Evolutionary conservation across 805 yeast species (phyloP), one percentile per base, ranked within the genome.

Genomic region (Pichia deserticola): DNA sequence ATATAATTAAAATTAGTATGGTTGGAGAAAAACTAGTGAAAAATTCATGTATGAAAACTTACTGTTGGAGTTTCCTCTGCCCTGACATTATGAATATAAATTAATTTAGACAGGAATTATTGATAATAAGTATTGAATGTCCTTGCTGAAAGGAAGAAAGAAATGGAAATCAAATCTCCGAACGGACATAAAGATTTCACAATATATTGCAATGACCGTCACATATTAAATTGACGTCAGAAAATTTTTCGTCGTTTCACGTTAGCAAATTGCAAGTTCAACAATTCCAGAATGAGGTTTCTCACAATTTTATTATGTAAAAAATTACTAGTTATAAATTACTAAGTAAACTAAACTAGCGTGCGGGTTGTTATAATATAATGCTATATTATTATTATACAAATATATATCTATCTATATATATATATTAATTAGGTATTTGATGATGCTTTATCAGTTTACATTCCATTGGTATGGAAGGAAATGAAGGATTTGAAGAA

Each of bases 51-150:
- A 29, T 29, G 44, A 20, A 20, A 38, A 64, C 69, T 48, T 63
- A 67, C 71, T 68, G 72, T 57, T 68, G 71, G 41, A 68, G 57
- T 51, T 68, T 68, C 55, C 72, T 60, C 47, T 66, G 71, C 40
- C 61, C 61, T 36, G 72, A 64, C 72, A 68, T 68, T 38, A 40
- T 50, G 35, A 12, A 9, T 15, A 29, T 40, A 29, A 41, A 9
- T 10, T 30, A 41, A 11, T 20, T 20, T 20, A 20, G 7, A 15
- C 25, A 29, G 25, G 32, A 30, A 30, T 30, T 6, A 9, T 30
- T 30, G 4, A 9, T 30, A 20, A 20, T 20, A 20, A 2, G 40
- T 37, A 27, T 9, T 10, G 40, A 27, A 12, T 15, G n/a, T 37
- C 40, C 15, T 37, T 37, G 27, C 40, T 37, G 27, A 15, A 15